Evolutionary conservation across 306 rosid genomes (phyloP).

Genomic region (Castanopsis chinensis): DNA sequence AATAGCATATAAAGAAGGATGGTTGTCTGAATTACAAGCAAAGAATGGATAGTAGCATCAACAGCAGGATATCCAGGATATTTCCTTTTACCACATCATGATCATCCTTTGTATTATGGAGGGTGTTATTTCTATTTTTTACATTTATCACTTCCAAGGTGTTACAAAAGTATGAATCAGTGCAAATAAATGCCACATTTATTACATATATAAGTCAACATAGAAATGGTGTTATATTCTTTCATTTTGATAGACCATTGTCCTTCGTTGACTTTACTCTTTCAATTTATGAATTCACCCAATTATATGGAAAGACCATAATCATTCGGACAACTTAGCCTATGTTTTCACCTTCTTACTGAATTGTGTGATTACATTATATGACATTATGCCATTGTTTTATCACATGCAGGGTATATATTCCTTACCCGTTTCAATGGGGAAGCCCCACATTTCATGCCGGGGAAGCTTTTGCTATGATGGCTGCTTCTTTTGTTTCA

Average conservation of each 20-base stretch:
- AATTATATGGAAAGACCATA: background rate
- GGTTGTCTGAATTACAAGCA: background rate
- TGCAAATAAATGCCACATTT: too few species aligned
- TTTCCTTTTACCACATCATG: background rate
- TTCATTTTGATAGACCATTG: background rate
- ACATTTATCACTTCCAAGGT: background rate
- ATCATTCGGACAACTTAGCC: background rate
- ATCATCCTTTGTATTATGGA: background rate
- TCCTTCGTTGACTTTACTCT: background rate
- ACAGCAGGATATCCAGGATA: background rate
- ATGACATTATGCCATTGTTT: background rate
- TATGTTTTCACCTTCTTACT: background rate
- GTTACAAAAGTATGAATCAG: background rate
- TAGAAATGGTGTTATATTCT: too few species aligned
- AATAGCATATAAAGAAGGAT: background rate
- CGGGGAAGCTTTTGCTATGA: conserved; percentile 80
- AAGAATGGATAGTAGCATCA: background rate
- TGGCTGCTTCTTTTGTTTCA: conserved; percentile 79
- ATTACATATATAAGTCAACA: too few species aligned
- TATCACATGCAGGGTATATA: conserved; percentile 51
- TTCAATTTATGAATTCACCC: background rate
- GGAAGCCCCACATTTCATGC: conserved; percentile 78
- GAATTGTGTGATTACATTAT: background rate
- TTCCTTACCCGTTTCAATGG: conserved; percentile 91
- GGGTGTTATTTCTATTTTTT: background rate